Base-by-base conservation (phyloP, 495 filamentous ascomycete genomes). In the Lasiosphaeris hirsuta region DNA sequence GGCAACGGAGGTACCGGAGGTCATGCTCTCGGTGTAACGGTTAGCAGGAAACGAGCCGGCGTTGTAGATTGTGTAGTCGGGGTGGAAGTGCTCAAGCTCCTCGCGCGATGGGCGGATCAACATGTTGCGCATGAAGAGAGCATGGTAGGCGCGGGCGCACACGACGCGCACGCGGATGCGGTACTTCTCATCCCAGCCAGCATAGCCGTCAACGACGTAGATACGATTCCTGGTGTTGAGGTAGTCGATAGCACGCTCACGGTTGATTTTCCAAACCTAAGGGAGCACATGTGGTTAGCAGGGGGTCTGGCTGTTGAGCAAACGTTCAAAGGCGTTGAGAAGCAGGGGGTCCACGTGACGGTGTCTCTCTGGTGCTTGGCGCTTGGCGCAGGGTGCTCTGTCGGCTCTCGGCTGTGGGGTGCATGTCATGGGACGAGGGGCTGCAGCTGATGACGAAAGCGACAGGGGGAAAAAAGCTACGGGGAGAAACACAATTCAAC, bases 61-160 rank as follows among this genome's bases (percentile, higher is more conserved):
- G 69, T 98, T 98, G 86, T 98, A 98, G 80, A 98, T 97, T 65
- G 92, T 91, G 81, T 98, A 98, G 81, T 98, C 91, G 61, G 94
- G 94, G 75, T 96, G 90, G 84, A 98, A 98, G 78, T 89, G 83
- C 75, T 95, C 85, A 41, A 98, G 86, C 82, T 97, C 92, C 75
- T 93, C 89, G 51, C 81, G 81, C 43, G 84, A 78, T 56, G 94
- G 94, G 69, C 94, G 88, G 81, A 98, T 98, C 70, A 98, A 89
- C 94, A 98, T 98, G 82, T 98, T 98, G 66, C 95, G 90, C 94
- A 98, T 98, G 89, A 98, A 98, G 58, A 98, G 84, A 61, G 94
- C 94, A 83, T 98, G 94, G 83, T 98, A 98, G 75, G 94, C 94
- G 72, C 94, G 90, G 60, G 94, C 94, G 78, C 94, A 98, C 71